Percentiles rank a stretch among this genome's conserved stretches.
Conservation (phyloP, 2,329 filamentous ascomycete genomes). For the Colletotrichum tropicicola region DNA sequence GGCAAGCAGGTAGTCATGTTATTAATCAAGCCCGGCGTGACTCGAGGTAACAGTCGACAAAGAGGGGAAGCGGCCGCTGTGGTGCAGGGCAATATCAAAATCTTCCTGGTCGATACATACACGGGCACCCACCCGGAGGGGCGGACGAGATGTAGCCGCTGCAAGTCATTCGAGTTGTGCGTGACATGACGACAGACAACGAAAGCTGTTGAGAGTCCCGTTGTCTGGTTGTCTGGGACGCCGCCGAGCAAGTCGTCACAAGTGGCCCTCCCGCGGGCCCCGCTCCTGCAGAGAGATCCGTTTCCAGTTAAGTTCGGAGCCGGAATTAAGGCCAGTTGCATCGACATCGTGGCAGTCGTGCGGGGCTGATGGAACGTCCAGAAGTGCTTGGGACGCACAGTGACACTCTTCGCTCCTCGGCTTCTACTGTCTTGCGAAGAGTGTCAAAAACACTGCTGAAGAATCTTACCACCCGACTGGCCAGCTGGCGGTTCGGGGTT, state of each 20-base stretch:
- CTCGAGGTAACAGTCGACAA: not conserved
- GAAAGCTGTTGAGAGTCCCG: constrained; percentile 7
- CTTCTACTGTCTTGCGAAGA: not conserved
- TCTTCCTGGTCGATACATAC: constrained; percentile 12
- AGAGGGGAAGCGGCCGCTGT: constrained; percentile 11
- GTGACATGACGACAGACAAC: constrained; percentile 23
- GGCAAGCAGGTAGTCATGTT: not conserved
- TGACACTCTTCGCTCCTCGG: not conserved
- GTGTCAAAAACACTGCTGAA: constrained; percentile 10
- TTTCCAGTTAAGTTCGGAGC: constrained; percentile 21
- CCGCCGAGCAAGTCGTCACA: not conserved
- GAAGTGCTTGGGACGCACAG: not conserved
- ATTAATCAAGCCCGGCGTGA: not conserved
- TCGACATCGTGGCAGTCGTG: constrained; percentile 16
- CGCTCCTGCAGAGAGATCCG: constrained; percentile 22
- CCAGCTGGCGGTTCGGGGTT: constrained; percentile 7
- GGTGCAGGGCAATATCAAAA: not conserved
- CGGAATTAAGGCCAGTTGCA: constrained; percentile 24
- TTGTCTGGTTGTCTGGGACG: constrained; percentile 12
- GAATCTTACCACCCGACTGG: constrained; percentile 21
- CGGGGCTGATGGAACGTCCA: constrained; percentile 15
- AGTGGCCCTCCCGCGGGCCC: constrained; percentile 1
- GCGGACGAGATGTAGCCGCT: constrained; percentile 20
- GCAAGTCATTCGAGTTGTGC: constrained; percentile 28
- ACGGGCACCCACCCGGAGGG: constrained; percentile 12